phyloP scores from a whole-genome alignment of 75 land plant genomes.

The Pseudotsuga menziesii region DNA sequence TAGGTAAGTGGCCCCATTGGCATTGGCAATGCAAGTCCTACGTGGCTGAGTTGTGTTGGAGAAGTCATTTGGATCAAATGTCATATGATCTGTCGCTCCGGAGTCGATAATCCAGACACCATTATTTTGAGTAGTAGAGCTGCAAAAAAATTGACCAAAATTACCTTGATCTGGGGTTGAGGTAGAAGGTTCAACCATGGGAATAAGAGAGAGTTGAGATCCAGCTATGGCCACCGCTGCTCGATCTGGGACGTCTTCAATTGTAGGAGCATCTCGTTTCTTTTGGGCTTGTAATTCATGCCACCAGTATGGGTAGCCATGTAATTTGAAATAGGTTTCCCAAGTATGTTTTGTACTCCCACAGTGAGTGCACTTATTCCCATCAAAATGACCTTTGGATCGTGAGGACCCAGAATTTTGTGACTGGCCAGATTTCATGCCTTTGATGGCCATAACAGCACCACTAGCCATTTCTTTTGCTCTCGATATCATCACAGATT shows the following conservation, averaged over 20 bases:
- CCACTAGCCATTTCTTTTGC: neutral
- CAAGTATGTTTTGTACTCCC: neutral
- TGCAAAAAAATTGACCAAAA: neutral
- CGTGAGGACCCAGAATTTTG: too few relatives aligned
- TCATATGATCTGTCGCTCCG: constrained; percentile 27
- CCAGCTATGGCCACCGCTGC: neutral
- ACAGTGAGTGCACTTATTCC: neutral
- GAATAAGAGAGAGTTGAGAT: neutral
- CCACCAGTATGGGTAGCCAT: neutral
- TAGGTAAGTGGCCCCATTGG: constrained; percentile 23
- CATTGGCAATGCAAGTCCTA: constrained; percentile 12
- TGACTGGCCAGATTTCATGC: neutral
- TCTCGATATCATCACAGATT: constrained; percentile 7
- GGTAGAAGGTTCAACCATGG: neutral
- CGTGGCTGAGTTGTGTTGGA: neutral
- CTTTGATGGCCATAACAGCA: neutral
- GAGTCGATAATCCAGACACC: constrained; percentile 18
- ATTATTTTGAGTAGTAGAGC: neutral
- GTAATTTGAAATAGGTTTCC: neutral
- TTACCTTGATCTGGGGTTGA: neutral
- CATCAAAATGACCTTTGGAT: too few relatives aligned
- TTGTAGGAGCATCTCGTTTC: neutral
- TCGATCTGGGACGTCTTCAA: neutral
- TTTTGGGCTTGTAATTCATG: neutral
- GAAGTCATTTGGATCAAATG: constrained; percentile 1